phyloP scores from a whole-genome alignment of 1,284 basidiomycete genomes.

The Pulveroboletus sp. region DNA sequence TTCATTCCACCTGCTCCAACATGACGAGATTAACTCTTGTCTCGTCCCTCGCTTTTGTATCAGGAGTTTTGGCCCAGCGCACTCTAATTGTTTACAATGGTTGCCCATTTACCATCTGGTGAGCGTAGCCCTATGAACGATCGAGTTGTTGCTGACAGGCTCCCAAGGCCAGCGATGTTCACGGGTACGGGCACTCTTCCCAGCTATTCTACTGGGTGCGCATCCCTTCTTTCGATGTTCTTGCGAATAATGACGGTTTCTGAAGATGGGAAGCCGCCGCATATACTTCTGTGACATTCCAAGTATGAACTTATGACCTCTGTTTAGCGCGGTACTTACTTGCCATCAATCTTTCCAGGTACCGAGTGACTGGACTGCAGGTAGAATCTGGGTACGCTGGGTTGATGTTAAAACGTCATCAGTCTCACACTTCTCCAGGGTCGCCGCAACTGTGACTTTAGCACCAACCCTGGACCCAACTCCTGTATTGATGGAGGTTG shows the following conservation, averaged over 20 bases:
- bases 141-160: background rate
- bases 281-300: conserved; percentile 32
- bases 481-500: conserved; percentile 58
- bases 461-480: conserved; percentile 46
- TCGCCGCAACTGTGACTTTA: conserved; percentile 44
- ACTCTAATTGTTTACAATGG: conserved; percentile 41
- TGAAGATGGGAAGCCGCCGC: conserved; percentile 28
- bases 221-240: background rate
- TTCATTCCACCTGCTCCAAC: background rate
- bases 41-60: conserved; percentile 25
- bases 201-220: conserved; percentile 29
- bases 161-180: conserved; percentile 36
- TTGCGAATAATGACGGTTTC: background rate
- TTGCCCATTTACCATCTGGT: conserved; percentile 44
- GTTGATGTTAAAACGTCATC: background rate
- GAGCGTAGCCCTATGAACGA: background rate
- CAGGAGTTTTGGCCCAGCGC: conserved; percentile 34
- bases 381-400: conserved; percentile 34
- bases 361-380: conserved; percentile 33
- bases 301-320: conserved; percentile 11
- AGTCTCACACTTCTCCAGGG: conserved; percentile 23
- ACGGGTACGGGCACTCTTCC: conserved; percentile 27
- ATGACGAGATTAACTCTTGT: conserved; percentile 22
- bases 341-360: conserved; percentile 19
- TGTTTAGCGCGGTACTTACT: background rate